Evolutionary conservation across 192 early-diverging fungal genomes (phyloP).

Genomic region (Backusella morwellensis): DNA sequence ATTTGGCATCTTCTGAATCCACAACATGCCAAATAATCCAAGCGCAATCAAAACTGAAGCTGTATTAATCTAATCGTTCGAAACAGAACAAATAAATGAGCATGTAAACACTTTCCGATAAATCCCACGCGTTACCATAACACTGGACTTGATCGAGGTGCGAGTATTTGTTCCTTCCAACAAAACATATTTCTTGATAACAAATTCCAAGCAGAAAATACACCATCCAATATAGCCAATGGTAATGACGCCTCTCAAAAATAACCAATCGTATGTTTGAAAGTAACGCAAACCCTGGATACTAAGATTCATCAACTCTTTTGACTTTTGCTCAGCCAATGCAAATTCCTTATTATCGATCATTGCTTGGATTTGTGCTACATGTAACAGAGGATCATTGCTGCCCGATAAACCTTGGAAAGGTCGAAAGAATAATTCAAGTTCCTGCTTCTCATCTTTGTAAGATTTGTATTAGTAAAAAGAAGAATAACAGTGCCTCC

Average conservation of each 20-base stretch:
- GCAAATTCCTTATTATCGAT: constrained; percentile 62
- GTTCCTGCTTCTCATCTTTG: constrained; percentile 66
- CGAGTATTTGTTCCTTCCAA: not conserved
- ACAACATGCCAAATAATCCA: constrained; percentile 57
- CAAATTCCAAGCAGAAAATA: constrained; percentile 76
- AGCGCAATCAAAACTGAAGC: not conserved
- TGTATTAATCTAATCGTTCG: constrained; percentile 13
- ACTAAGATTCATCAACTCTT: constrained; percentile 58
- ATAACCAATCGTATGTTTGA: constrained; percentile 97
- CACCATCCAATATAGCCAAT: constrained; percentile 93
- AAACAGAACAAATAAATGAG: not conserved
- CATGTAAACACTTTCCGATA: not conserved
- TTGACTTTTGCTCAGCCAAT: constrained; percentile 68
- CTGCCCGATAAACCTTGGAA: constrained; percentile 62
- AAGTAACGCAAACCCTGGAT: constrained; percentile 90
- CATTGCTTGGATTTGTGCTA: constrained; percentile 55
- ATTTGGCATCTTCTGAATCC: constrained; percentile 69
- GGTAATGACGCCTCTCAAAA: constrained; percentile 80
- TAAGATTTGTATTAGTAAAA: not conserved
- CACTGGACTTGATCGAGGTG: not conserved
- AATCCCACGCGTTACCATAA: not conserved
- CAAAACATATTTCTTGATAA: constrained; percentile 65
- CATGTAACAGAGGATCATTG: constrained; percentile 48
- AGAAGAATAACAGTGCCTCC: not conserved
- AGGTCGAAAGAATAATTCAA: constrained; percentile 79